phyloP scores from a whole-genome alignment of 1,284 basidiomycete genomes.

The Volvariella volvacea region DNA sequence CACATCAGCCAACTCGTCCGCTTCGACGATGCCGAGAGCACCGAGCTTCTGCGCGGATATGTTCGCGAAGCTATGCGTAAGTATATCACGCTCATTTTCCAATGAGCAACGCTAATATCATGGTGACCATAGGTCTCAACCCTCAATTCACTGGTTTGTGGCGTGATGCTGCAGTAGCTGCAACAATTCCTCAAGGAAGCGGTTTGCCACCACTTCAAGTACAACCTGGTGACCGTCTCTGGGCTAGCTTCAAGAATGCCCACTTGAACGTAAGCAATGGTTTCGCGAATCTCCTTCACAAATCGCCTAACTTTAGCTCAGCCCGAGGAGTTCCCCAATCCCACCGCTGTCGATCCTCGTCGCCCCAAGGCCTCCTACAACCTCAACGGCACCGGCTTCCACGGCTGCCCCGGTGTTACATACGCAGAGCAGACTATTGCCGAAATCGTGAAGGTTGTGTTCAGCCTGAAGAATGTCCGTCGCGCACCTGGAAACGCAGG shows the following conservation, averaged over 20 bases:
- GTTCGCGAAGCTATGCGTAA: constrained; percentile 47
- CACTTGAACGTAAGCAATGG: constrained; percentile 35
- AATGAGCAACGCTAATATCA: neutral
- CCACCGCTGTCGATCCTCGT: constrained; percentile 30
- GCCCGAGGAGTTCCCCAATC: constrained; percentile 40
- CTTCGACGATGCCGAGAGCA: constrained; percentile 25
- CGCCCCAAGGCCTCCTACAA: constrained; percentile 30
- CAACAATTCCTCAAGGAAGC: constrained; percentile 29
- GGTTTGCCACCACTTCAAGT: constrained; percentile 29
- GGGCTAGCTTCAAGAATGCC: constrained; percentile 42
- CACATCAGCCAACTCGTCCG: constrained; percentile 32
- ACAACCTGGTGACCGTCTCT: constrained; percentile 37
- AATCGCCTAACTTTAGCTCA: constrained; percentile 7
- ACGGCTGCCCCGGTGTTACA: constrained; percentile 32
- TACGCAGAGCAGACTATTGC: constrained; percentile 33
- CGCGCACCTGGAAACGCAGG: constrained; percentile 36
- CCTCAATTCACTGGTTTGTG: constrained; percentile 40
- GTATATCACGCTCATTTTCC: constrained; percentile 12
- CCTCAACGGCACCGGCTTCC: constrained; percentile 40
- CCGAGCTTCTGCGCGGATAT: constrained; percentile 39
- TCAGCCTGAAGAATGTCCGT: constrained; percentile 38
- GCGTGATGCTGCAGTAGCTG: constrained; percentile 31
- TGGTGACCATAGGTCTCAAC: constrained; percentile 29
- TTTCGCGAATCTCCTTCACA: neutral
- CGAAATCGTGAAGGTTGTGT: constrained; percentile 39